Conservation (phyloP, 2,329 filamentous ascomycete genomes). For the Microsporum ferrugineum region DNA sequence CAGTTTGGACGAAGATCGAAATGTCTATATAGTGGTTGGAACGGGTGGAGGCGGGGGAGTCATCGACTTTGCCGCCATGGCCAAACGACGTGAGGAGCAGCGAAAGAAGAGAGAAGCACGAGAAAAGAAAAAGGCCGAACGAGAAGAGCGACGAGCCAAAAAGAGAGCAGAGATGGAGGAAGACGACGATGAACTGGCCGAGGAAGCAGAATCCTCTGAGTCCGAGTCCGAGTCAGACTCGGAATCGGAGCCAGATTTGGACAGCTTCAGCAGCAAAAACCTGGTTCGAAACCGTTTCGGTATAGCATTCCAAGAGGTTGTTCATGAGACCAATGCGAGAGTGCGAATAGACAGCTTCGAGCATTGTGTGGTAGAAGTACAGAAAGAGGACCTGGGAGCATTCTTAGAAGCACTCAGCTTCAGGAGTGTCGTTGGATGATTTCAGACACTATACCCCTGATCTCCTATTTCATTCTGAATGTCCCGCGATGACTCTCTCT, state of each 20-base stretch:
- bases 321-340: conserved; percentile 76
- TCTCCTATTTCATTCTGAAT: not conserved
- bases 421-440: conserved; percentile 63
- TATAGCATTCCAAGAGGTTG: conserved; percentile 88
- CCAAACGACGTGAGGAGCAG: conserved; percentile 56
- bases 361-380: conserved; percentile 94
- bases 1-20: conserved; percentile 72
- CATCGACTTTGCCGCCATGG: conserved; percentile 52
- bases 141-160: conserved; percentile 51
- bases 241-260: conserved; percentile 39
- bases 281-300: conserved; percentile 83
- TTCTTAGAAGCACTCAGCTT: conserved; percentile 88
- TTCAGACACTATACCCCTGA: not conserved
- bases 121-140: conserved; percentile 51
- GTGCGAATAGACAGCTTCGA: conserved; percentile 95
- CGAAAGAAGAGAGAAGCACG: conserved; percentile 52
- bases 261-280: conserved; percentile 45
- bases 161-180: conserved; percentile 41
- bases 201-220: conserved; percentile 57
- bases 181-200: conserved; percentile 50
- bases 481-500: not conserved
- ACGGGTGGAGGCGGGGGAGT: conserved; percentile 77
- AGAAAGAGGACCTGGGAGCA: conserved; percentile 80
- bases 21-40: conserved; percentile 85
- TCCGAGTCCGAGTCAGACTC: conserved; percentile 29